Conservation (phyloP, 2,329 filamentous ascomycete species). For the Pseudocercospora crystallina region DNA sequence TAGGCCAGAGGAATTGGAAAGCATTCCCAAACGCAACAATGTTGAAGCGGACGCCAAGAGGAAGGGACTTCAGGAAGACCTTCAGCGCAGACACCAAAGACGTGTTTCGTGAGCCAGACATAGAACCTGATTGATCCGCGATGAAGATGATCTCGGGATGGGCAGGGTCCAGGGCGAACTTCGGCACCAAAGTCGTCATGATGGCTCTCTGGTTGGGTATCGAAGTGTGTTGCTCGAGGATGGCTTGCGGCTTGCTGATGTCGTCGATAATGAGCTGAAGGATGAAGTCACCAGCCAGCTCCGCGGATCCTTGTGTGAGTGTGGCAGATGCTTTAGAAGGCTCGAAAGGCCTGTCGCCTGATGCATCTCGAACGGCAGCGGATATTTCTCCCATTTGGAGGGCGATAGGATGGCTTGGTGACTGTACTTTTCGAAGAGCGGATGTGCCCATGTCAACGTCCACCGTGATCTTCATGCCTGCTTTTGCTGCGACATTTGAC, state of each 20-base stretch:
- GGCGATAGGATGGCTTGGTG: conserved; percentile 66
- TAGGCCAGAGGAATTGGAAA: conserved; percentile 49
- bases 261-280: conserved; percentile 63
- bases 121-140: conserved; percentile 70
- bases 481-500: conserved; percentile 27
- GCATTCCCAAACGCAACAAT: conserved; percentile 64
- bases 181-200: conserved; percentile 70
- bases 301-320: conserved; percentile 52
- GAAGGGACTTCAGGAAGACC: conserved; percentile 66
- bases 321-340: conserved; percentile 63
- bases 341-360: conserved; percentile 42
- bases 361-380: conserved; percentile 37
- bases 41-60: conserved; percentile 65
- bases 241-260: conserved; percentile 59
- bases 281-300: conserved; percentile 66
- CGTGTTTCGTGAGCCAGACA: conserved; percentile 53
- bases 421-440: conserved; percentile 62
- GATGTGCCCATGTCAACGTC: conserved; percentile 60
- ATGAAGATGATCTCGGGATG: conserved; percentile 69
- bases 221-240: conserved; percentile 65
- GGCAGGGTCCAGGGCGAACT: conserved; percentile 60
- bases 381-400: conserved; percentile 63
- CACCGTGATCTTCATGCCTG: conserved; percentile 56
- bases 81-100: conserved; percentile 58
- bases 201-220: conserved; percentile 63